Conservation (phyloP, 2,329 filamentous ascomycete species). For the Xylaria sp. region DNA sequence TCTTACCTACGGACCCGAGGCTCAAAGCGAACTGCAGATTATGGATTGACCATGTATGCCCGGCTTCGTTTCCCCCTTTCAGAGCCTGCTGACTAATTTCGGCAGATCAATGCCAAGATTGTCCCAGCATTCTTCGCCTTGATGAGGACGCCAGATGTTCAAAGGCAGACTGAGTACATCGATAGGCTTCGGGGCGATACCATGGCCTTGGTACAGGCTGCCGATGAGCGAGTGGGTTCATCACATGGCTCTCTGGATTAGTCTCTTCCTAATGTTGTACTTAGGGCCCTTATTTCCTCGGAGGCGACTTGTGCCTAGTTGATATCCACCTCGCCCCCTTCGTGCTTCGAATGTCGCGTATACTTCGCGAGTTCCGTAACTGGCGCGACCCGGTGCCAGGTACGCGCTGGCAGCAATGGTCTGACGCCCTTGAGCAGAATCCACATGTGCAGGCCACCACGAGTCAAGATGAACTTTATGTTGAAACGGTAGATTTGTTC, state of each 20-base stretch:
- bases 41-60: slow-evolving; percentile 77
- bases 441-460: slow-evolving; percentile 69
- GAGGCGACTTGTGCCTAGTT: slow-evolving; percentile 61
- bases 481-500: slow-evolving; percentile 63
- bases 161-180: slow-evolving; percentile 63
- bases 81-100: not conserved
- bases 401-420: slow-evolving; percentile 71
- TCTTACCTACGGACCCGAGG: slow-evolving; percentile 70
- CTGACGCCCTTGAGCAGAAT: slow-evolving; percentile 70
- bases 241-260: not conserved
- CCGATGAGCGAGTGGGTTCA: slow-evolving; percentile 49
- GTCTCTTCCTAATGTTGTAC: slow-evolving; percentile 14
- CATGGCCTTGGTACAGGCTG: slow-evolving; percentile 53
- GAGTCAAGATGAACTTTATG: slow-evolving; percentile 60
- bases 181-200: slow-evolving; percentile 71
- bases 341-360: slow-evolving; percentile 69
- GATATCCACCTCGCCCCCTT: slow-evolving; percentile 80
- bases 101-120: slow-evolving; percentile 74
- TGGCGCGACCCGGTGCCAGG: slow-evolving; percentile 69
- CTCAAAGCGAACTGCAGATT: slow-evolving; percentile 75
- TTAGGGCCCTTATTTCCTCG: slow-evolving; percentile 72
- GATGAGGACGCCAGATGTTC: slow-evolving; percentile 66
- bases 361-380: slow-evolving; percentile 67
- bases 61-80: not conserved
- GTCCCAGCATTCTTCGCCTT: slow-evolving; percentile 78